These are phyloP conservation scores for Durio zibethinus DNA, from an alignment of 345 rosid species.

Conservation along the genomic window DNA sequence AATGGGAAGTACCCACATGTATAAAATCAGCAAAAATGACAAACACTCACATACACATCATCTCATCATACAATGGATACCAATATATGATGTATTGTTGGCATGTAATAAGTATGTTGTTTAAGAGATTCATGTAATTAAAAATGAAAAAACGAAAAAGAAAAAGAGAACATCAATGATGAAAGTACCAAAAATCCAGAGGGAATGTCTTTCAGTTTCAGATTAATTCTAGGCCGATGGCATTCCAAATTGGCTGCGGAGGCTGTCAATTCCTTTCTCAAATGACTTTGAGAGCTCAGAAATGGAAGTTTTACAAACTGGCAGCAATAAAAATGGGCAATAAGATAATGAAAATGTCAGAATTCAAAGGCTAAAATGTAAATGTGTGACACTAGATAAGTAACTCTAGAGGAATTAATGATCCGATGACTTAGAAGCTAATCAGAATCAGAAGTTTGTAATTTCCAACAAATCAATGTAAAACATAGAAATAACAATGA, in stretches of 20 bases:
- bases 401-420: neutral
- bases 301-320: constrained; percentile 52
- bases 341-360: neutral
- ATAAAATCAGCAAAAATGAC: no score
- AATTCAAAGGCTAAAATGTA: neutral
- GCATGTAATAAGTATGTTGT: no score
- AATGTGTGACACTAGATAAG: neutral
- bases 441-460: neutral
- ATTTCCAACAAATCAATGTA: constrained; percentile 1
- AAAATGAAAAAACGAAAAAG: no score
- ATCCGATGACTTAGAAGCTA: neutral
- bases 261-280: constrained; percentile 37
- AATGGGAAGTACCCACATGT: no score
- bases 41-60: no score
- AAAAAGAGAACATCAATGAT: neutral
- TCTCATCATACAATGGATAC: no score
- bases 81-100: no score
- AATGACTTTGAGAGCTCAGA: constrained; percentile 43
- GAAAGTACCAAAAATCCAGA: neutral
- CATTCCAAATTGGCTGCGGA: constrained; percentile 40
- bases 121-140: no score
- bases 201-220: neutral
- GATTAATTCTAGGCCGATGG: constrained; percentile 20
- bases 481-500: neutral
- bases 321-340: constrained; percentile 1